Percentiles rank a stretch among this genome's conserved stretches.
Conservation (phyloP, 2,329 filamentous ascomycete genomes). For the Diaporthe sp. region DNA sequence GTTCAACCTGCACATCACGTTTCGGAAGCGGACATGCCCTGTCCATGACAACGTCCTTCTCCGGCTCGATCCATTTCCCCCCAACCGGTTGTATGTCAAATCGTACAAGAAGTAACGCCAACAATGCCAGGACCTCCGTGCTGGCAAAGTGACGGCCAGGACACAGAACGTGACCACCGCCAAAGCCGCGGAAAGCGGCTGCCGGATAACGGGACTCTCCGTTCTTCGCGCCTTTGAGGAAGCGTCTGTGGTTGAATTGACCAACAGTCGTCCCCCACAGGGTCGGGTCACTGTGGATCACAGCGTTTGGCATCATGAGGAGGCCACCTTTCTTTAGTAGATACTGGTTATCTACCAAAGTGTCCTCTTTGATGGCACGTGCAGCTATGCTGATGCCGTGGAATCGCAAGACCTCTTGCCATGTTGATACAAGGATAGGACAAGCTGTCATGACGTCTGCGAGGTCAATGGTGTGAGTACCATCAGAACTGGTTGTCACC, state of each 20-base stretch:
- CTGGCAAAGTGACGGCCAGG: slow-evolving; percentile 37
- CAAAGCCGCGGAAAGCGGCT: slow-evolving; percentile 35
- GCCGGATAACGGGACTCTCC: slow-evolving; percentile 13
- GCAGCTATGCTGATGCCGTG: slow-evolving; percentile 31
- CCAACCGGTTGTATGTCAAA: slow-evolving; percentile 34
- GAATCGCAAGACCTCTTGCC: slow-evolving; percentile 35
- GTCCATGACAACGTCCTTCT: slow-evolving; percentile 30
- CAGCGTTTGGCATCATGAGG: slow-evolving; percentile 28
- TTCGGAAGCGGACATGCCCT: slow-evolving; percentile 23
- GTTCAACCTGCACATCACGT: background rate
- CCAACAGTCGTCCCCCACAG: slow-evolving; percentile 34
- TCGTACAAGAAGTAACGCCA: slow-evolving; percentile 34
- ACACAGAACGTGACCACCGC: slow-evolving; percentile 33
- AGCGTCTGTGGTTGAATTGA: slow-evolving; percentile 34
- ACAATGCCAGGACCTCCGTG: slow-evolving; percentile 35
- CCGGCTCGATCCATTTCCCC: slow-evolving; percentile 32
- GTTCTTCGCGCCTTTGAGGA: slow-evolving; percentile 25
- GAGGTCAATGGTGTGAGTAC: slow-evolving; percentile 10
- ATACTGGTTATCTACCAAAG: slow-evolving; percentile 34
- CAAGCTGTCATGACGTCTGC: slow-evolving; percentile 28
- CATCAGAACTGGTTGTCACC: background rate
- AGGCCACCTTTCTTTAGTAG: slow-evolving; percentile 36
- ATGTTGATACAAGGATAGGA: slow-evolving; percentile 37
- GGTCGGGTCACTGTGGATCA: background rate
- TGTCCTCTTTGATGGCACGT: slow-evolving; percentile 32